phyloP scores from a whole-genome alignment of 2,329 filamentous ascomycete species.

The Exophiala aquamarina region DNA sequence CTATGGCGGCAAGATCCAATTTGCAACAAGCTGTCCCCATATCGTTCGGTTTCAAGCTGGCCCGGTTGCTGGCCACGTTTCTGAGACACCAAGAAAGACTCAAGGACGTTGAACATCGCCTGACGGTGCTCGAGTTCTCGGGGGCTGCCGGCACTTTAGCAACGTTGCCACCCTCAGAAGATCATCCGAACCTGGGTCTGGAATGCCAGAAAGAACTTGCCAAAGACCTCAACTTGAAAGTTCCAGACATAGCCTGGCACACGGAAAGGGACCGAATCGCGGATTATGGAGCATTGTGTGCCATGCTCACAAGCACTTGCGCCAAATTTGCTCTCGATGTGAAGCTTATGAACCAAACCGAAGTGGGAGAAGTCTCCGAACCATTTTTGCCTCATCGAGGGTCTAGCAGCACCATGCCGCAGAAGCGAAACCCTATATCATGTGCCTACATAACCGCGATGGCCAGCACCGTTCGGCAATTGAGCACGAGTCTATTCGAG shows the following conservation, averaged over 20 bases:
- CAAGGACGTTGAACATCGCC: conserved; percentile 18
- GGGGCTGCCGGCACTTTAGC: conserved; percentile 28
- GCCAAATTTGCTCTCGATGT: conserved; percentile 57
- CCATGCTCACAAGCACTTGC: conserved; percentile 24
- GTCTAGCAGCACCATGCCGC: conserved; percentile 58
- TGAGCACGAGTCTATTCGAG: conserved; percentile 54
- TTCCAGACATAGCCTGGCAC: conserved; percentile 27
- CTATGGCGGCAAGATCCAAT: conserved; percentile 27
- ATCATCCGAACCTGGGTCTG: conserved; percentile 19
- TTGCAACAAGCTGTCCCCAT: conserved; percentile 29
- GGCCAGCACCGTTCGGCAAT: conserved; percentile 53
- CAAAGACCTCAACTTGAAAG: conserved; percentile 23
- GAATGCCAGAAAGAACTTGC: conserved; percentile 25
- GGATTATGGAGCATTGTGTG: conserved; percentile 24
- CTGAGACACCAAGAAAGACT: conserved; percentile 24
- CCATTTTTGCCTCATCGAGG: conserved; percentile 57
- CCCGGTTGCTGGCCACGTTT: conserved; percentile 25
- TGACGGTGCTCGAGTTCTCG: conserved; percentile 27
- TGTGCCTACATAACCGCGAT: conserved; percentile 57
- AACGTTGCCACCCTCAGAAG: conserved; percentile 19
- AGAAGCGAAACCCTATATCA: conserved; percentile 61
- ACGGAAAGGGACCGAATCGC: conserved; percentile 27
- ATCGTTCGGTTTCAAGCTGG: conserved; percentile 27
- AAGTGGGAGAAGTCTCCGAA: conserved; percentile 55
- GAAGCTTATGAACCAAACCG: conserved; percentile 59